These are phyloP conservation scores for Spinacia oleracea DNA, from an alignment of 179 eudicot species.

Conservation along the genomic window DNA sequence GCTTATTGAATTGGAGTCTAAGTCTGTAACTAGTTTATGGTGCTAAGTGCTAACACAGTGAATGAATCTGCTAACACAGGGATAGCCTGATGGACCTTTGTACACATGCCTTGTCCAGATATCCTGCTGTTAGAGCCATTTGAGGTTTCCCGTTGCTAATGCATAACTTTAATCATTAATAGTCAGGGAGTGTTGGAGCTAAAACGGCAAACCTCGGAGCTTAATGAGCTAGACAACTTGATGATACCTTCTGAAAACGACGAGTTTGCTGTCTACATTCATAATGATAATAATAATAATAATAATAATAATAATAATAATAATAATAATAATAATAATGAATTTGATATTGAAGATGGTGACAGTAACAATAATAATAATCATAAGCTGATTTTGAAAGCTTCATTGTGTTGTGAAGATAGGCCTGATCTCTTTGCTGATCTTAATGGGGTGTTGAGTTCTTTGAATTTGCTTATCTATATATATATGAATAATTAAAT, in stretches of 20 bases:
- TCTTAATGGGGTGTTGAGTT: constrained; percentile 46
- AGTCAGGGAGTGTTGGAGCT: constrained; percentile 59
- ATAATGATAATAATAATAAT: no score
- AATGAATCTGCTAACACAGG: not conserved
- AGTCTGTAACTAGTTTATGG: not conserved
- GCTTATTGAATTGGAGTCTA: not conserved
- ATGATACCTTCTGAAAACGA: constrained; percentile 59
- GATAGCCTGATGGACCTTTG: no score
- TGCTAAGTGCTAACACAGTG: not conserved
- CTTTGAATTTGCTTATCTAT: constrained; percentile 34
- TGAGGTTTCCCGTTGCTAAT: no score
- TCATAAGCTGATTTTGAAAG: constrained; percentile 48
- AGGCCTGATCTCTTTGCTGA: constrained; percentile 60
- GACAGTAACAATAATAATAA: constrained; percentile 6
- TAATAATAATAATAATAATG: not conserved
- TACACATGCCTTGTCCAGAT: no score
- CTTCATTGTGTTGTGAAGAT: constrained; percentile 70
- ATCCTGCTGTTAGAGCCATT: no score
- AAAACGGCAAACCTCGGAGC: constrained; percentile 57
- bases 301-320: no score
- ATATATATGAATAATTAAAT: no score
- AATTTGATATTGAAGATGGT: constrained; percentile 6
- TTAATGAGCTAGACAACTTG: constrained; percentile 31
- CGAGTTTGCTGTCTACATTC: constrained; percentile 46
- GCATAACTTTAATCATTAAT: no score